phyloP scores from a whole-genome alignment of 495 filamentous ascomycete species.

The Venustampulla echinocandica region DNA sequence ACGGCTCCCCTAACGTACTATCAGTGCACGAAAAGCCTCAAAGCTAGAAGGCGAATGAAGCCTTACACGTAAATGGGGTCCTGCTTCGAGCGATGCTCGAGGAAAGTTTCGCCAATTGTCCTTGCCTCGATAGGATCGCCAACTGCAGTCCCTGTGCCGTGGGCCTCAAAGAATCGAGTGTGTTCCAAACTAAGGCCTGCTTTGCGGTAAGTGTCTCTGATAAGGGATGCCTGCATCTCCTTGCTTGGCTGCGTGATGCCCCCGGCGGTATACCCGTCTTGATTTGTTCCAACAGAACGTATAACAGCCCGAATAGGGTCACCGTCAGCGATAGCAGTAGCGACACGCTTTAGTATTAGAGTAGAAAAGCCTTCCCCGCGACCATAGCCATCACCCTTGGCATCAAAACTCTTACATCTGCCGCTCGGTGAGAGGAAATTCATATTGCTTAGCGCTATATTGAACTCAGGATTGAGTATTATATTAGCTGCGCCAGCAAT shows the following conservation, averaged over 20 bases:
- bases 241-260: slow-evolving; percentile 48
- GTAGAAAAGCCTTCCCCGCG: slow-evolving; percentile 54
- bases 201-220: slow-evolving; percentile 41
- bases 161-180: slow-evolving; percentile 20
- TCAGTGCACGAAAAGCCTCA: too few species aligned
- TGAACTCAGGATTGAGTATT: slow-evolving; percentile 1
- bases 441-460: slow-evolving; percentile 10
- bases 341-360: slow-evolving; percentile 50
- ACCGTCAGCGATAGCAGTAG: slow-evolving; percentile 43
- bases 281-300: slow-evolving; percentile 47
- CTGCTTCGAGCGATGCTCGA: slow-evolving; percentile 23
- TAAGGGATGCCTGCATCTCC: slow-evolving; percentile 46
- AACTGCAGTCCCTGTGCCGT: slow-evolving; percentile 13
- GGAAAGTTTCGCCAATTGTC: slow-evolving; percentile 44
- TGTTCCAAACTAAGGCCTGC: slow-evolving; percentile 33
- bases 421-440: slow-evolving; percentile 32
- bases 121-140: slow-evolving; percentile 50
- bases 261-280: slow-evolving; percentile 50
- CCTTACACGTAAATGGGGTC: slow-evolving; percentile 44
- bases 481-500: slow-evolving; percentile 6
- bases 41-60: too few species aligned
- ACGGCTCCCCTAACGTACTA: too few species aligned
- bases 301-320: slow-evolving; percentile 56
- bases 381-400: slow-evolving; percentile 53
- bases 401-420: slow-evolving; percentile 52